Conservation (phyloP, 1,139 yeast species). For the Scheffersomyces titani region DNA sequence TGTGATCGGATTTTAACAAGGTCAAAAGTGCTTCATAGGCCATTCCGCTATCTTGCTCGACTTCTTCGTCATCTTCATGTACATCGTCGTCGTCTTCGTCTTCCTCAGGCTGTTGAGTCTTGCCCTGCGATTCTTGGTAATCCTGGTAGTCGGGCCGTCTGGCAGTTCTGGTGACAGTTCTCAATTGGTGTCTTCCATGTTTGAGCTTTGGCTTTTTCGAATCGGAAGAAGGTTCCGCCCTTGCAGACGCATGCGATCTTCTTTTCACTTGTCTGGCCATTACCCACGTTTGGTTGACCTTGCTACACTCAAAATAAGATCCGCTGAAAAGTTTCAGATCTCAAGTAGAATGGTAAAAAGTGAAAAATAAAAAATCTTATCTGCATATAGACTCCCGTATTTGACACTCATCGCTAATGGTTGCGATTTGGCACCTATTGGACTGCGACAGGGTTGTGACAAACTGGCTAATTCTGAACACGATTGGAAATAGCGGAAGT, state of each 20-base stretch:
- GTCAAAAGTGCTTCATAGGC: conserved; percentile 81
- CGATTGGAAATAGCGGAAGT: neutral
- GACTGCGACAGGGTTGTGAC: neutral
- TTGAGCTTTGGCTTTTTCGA: conserved; percentile 26
- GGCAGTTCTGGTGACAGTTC: conserved; percentile 60
- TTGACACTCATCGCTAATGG: neutral
- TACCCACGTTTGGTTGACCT: neutral
- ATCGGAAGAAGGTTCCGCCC: neutral
- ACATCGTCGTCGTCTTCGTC: conserved; percentile 11
- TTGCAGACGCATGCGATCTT: conserved; percentile 3
- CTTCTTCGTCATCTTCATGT: conserved; percentile 13
- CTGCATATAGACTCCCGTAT: neutral
- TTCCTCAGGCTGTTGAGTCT: conserved; percentile 16
- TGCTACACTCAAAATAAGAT: neutral
- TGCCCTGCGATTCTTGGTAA: conserved; percentile 7
- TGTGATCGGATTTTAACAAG: conserved; percentile 58
- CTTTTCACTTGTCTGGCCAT: conserved; percentile 12
- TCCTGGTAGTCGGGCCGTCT: conserved; percentile 27
- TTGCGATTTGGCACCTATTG: neutral
- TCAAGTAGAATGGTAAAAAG: neutral
- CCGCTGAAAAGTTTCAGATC: neutral
- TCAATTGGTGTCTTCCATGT: conserved; percentile 59
- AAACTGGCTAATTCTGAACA: neutral
- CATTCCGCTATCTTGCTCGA: conserved; percentile 34
- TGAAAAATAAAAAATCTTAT: neutral